Percentiles rank a stretch among this genome's conserved stretches.
Evolutionary conservation across 2,329 filamentous ascomycete genomes (phyloP).

Genomic region (Cadophora sp.): DNA sequence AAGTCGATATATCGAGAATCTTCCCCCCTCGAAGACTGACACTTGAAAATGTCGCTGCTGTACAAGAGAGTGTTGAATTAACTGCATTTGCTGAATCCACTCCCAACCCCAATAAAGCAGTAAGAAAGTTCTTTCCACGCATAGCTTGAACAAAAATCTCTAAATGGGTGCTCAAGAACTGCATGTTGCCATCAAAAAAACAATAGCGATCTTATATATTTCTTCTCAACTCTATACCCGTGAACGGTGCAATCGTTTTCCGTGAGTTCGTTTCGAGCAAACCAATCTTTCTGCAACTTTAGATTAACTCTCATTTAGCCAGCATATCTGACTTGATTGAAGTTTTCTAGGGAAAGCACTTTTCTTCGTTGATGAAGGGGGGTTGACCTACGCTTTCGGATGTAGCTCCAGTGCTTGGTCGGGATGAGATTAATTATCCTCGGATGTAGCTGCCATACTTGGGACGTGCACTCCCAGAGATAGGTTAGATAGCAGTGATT

Average conservation of each 20-base stretch:
- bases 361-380: not conserved
- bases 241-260: no score
- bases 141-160: not conserved
- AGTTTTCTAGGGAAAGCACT: no score
- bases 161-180: not conserved
- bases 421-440: not conserved
- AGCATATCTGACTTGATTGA: not conserved
- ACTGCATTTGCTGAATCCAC: not conserved
- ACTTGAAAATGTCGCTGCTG: conserved; percentile 1
- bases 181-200: not conserved
- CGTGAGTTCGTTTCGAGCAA: not conserved
- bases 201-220: not conserved
- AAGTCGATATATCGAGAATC: conserved; percentile 3
- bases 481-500: not conserved
- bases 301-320: not conserved
- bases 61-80: not conserved
- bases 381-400: not conserved
- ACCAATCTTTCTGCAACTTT: not conserved
- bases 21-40: not conserved
- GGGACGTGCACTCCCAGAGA: not conserved
- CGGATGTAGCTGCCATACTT: not conserved
- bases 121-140: not conserved
- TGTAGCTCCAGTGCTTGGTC: not conserved
- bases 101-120: not conserved
- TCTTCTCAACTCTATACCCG: not conserved